These are phyloP conservation scores for Phytophthora idaei DNA, from an alignment of 352 stramenopile genomes.

Conservation along the genomic window DNA sequence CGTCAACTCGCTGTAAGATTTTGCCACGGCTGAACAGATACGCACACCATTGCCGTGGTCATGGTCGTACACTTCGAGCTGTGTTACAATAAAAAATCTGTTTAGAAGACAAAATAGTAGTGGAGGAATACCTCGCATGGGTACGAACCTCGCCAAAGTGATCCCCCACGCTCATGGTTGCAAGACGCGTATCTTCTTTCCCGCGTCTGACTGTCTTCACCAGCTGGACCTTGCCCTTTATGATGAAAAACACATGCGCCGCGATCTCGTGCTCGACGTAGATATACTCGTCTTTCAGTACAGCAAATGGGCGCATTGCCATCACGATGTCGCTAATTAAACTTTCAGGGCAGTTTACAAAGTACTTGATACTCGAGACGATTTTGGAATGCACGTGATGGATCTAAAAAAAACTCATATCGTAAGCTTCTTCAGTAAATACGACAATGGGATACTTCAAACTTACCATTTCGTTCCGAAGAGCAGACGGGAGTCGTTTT, in stretches of 20 bases:
- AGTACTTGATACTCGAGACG: conserved; percentile 74
- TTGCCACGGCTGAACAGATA: conserved; percentile 82
- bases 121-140: not conserved
- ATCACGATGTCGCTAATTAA: conserved; percentile 88
- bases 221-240: conserved; percentile 76
- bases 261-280: conserved; percentile 86
- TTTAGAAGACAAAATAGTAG: conserved; percentile 2
- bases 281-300: conserved; percentile 79
- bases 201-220: conserved; percentile 55
- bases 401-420: conserved; percentile 45
- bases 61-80: conserved; percentile 86
- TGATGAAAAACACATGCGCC: conserved; percentile 82
- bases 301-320: conserved; percentile 76
- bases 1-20: conserved; percentile 78
- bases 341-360: conserved; percentile 75
- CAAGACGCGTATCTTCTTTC: conserved; percentile 55
- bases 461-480: conserved; percentile 83
- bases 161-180: conserved; percentile 53
- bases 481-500: conserved; percentile 62
- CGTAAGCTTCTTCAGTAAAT: not conserved
- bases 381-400: conserved; percentile 76
- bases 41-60: conserved; percentile 81
- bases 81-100: not conserved
- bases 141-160: conserved; percentile 83
- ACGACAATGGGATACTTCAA: not conserved